Evolutionary conservation across 2,329 filamentous ascomycete genomes (phyloP).

Genomic region (Aspergillus vadensis): DNA sequence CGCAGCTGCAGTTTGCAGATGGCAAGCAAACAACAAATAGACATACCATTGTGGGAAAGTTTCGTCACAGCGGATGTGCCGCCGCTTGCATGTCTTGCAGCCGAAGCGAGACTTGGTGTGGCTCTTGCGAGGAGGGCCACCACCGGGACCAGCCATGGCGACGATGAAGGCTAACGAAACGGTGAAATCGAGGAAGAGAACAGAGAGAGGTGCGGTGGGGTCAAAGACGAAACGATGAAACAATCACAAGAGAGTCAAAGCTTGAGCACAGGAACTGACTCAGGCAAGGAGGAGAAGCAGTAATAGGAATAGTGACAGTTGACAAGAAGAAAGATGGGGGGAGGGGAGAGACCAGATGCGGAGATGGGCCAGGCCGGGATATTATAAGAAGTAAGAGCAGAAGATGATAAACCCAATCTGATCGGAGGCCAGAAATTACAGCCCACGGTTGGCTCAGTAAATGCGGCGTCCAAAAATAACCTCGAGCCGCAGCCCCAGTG

Average conservation of each 20-base stretch:
- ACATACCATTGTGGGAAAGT: conserved; percentile 94
- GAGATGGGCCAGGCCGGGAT: conserved; percentile 9
- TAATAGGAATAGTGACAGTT: not conserved
- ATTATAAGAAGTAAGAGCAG: conserved; percentile 2
- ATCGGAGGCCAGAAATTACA: not conserved
- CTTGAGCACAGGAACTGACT: not conserved
- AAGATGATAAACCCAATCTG: conserved; percentile 7
- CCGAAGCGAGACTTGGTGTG: conserved; percentile 99
- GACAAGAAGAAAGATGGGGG: conserved; percentile 4
- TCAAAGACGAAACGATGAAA: conserved; percentile 14
- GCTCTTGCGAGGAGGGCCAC: conserved; percentile 85
- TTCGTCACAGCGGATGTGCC: conserved; percentile 97
- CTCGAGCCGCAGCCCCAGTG: conserved; percentile 26
- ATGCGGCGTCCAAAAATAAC: conserved; percentile 24
- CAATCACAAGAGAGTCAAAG: not conserved
- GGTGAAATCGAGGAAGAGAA: conserved; percentile 7
- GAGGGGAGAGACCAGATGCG: conserved; percentile 6
- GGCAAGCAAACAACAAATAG: not conserved
- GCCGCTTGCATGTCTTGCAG: conserved; percentile 95
- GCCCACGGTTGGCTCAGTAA: conserved; percentile 3
- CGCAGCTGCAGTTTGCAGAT: not conserved
- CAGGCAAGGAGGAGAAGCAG: not conserved
- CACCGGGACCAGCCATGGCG: conserved; percentile 86
- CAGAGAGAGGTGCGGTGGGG: not conserved
- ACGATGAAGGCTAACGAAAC: conserved; percentile 10